These are phyloP conservation scores for Hyaloperonospora arabidopsidis DNA, from an alignment of 352 stramenopile genomes.

Conservation along the genomic window DNA sequence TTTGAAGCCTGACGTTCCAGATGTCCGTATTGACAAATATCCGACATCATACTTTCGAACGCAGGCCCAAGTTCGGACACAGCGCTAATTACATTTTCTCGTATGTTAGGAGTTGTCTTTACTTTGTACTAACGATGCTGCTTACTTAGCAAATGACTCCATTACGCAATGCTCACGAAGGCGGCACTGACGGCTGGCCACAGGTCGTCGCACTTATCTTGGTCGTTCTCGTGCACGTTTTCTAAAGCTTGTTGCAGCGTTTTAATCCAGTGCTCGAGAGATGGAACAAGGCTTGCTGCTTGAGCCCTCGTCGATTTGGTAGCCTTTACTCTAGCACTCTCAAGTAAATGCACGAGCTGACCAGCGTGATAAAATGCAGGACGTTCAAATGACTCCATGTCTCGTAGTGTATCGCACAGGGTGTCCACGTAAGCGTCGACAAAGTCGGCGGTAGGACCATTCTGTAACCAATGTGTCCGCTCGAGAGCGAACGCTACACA, in stretches of 20 bases:
- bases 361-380: slow-evolving; percentile 55
- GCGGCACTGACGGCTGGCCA: slow-evolving; percentile 34
- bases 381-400: slow-evolving; percentile 53
- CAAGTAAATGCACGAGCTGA: slow-evolving; percentile 48
- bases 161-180: slow-evolving; percentile 22
- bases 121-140: slow-evolving; percentile 12
- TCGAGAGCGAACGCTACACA: slow-evolving; percentile 60
- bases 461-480: slow-evolving; percentile 30
- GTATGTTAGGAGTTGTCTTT: background rate
- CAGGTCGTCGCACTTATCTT: slow-evolving; percentile 46
- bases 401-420: slow-evolving; percentile 35
- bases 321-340: slow-evolving; percentile 22
- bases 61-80: too few species aligned
- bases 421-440: slow-evolving; percentile 40
- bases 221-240: slow-evolving; percentile 25
- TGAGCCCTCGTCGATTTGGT: slow-evolving; percentile 28
- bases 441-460: slow-evolving; percentile 37
- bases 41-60: too few species aligned
- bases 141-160: slow-evolving; percentile 8
- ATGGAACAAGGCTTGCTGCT: slow-evolving; percentile 16
- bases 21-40: too few species aligned
- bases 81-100: too few species aligned
- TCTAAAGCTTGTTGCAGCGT: slow-evolving; percentile 37
- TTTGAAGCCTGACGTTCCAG: too few species aligned
- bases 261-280: slow-evolving; percentile 33